Conservation (phyloP, 2,329 filamentous ascomycete species). For the Microdochium trichocladiopsis region DNA sequence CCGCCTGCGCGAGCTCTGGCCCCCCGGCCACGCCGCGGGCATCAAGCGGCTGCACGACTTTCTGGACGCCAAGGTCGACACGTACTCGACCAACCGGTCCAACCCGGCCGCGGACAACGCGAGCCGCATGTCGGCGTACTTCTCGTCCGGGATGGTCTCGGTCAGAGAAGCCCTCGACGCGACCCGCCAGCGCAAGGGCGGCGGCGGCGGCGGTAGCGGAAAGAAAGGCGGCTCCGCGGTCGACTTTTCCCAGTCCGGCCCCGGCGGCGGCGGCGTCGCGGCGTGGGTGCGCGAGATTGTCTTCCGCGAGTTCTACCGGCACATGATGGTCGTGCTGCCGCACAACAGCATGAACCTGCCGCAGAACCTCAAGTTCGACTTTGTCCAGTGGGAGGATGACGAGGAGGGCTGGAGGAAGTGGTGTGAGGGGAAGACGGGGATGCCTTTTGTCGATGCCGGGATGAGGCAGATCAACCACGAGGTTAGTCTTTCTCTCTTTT, state of each 20-base stretch:
- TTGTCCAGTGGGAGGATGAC: conserved; percentile 61
- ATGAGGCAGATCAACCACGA: conserved; percentile 54
- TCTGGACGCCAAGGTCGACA: conserved; percentile 19
- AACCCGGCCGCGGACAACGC: conserved; percentile 23
- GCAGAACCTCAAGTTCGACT: conserved; percentile 64
- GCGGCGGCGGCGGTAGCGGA: conserved; percentile 2
- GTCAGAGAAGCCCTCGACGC: conserved; percentile 11
- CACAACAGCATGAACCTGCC: conserved; percentile 59
- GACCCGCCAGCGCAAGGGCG: conserved; percentile 4
- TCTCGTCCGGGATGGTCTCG: conserved; percentile 18
- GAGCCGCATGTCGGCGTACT: conserved; percentile 24
- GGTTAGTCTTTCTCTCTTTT: not conserved
- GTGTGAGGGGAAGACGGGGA: conserved; percentile 54
- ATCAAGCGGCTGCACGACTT: conserved; percentile 20
- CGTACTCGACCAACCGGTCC: conserved; percentile 21
- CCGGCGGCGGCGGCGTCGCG: conserved; percentile 6
- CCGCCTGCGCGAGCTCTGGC: conserved; percentile 26
- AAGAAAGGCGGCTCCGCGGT: conserved; percentile 5
- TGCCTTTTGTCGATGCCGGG: conserved; percentile 60
- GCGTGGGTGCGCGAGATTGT: conserved; percentile 17
- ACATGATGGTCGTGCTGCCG: conserved; percentile 12
- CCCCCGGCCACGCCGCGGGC: conserved; percentile 22
- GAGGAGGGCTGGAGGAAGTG: conserved; percentile 50
- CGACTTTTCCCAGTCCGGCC: conserved; percentile 7
- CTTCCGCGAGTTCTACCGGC: conserved; percentile 18